These are phyloP conservation scores for Saccharum hybrid DNA, from an alignment of 202 grass and related monocot species.

Conservation along the genomic window DNA sequence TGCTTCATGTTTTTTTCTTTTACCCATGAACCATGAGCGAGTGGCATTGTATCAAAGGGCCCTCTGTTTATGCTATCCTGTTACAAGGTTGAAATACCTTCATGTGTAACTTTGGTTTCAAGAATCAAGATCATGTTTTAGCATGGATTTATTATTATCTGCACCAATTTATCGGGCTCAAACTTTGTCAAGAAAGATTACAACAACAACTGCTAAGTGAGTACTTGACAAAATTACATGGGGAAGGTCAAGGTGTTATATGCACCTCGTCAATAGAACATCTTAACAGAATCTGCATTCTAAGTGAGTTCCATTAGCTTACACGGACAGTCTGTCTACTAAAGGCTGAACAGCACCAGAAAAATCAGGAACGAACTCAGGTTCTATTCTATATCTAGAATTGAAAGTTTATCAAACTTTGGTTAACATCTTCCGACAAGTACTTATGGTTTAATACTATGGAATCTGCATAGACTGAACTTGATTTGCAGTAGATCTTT, in stretches of 20 bases:
- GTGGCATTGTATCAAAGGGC: conserved; percentile 23
- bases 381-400: neutral
- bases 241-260: neutral
- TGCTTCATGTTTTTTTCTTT: conserved; percentile 32
- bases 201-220: neutral
- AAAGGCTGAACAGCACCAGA: neutral
- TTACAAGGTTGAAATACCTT: conserved; percentile 24
- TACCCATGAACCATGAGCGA: conserved; percentile 42
- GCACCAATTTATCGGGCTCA: neutral
- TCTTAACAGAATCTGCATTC: neutral
- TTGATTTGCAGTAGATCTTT: neutral
- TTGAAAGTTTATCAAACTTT: neutral
- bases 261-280: neutral
- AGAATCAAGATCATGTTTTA: neutral
- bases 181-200: neutral
- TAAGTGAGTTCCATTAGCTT: neutral
- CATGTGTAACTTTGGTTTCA: conserved; percentile 36
- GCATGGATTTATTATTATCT: neutral
- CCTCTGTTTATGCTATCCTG: conserved; percentile 15
- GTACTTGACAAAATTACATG: neutral
- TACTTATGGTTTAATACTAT: neutral
- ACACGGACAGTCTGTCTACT: neutral
- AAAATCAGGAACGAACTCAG: neutral
- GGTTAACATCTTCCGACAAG: neutral
- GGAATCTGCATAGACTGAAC: conserved; percentile 2